A percentile compares a stretch with the other conserved stretches of the same genome.
Evolutionary conservation across 768 basidiomycete species (phyloP).

Genomic region (Termitomyces heimii): DNA sequence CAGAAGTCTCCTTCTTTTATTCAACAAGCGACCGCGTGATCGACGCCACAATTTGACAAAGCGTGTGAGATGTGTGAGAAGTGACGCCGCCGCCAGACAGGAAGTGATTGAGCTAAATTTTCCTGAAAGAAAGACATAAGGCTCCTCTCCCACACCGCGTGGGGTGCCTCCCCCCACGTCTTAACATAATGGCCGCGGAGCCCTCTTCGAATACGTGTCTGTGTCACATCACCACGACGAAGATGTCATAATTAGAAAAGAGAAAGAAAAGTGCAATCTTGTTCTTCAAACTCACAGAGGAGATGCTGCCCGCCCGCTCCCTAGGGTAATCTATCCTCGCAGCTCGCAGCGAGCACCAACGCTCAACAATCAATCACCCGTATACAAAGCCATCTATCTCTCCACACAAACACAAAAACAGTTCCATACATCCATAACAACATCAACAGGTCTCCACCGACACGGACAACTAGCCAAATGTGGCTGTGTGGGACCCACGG

Average conservation of each 20-base stretch:
- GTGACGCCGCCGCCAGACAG: not conserved
- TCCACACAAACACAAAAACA: too few species aligned
- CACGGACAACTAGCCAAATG: not conserved
- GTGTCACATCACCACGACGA: not conserved
- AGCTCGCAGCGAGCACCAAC: too few species aligned
- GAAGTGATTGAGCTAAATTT: not conserved
- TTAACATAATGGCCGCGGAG: not conserved
- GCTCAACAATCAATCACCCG: too few species aligned
- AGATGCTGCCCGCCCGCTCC: too few species aligned
- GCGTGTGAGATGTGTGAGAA: constrained; percentile 3
- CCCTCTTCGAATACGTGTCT: not conserved
- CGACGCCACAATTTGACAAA: constrained; percentile 8
- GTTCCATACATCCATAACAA: too few species aligned
- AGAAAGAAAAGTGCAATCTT: too few species aligned
- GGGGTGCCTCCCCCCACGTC: not conserved
- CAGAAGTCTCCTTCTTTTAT: not conserved
- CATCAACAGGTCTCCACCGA: not conserved
- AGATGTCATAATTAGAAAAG: not conserved
- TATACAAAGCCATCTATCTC: too few species aligned
- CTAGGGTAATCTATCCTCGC: too few species aligned
- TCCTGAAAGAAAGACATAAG: not conserved
- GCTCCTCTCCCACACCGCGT: not conserved
- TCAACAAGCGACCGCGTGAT: constrained; percentile 1
- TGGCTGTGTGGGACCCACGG: not conserved
- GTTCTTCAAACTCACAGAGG: too few species aligned